Evolutionary conservation across 2,329 filamentous ascomycete genomes (phyloP).

Genomic region (Pseudovirgaria hyperparasitica): DNA sequence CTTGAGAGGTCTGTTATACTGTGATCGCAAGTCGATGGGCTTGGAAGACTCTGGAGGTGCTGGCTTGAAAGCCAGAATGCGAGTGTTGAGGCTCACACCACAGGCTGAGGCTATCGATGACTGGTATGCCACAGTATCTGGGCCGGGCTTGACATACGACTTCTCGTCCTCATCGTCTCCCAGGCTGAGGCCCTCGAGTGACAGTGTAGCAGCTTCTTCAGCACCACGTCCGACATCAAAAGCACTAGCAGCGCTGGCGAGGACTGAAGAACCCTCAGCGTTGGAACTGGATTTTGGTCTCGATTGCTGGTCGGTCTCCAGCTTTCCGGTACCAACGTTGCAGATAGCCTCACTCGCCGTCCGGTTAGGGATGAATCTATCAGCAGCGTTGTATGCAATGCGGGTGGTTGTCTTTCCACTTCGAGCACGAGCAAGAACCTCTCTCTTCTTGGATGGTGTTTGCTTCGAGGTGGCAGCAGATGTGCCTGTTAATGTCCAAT

Average conservation of each 20-base stretch:
- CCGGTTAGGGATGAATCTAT: constrained; percentile 94
- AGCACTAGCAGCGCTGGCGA: constrained; percentile 60
- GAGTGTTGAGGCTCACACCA: constrained; percentile 83
- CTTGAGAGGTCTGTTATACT: constrained; percentile 95
- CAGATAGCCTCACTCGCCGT: constrained; percentile 77
- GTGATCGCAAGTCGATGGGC: constrained; percentile 90
- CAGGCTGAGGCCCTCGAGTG: constrained; percentile 67
- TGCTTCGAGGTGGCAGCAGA: constrained; percentile 35
- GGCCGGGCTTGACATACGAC: constrained; percentile 65
- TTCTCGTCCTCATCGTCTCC: constrained; percentile 56
- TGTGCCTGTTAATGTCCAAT: constrained; percentile 82
- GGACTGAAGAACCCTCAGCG: constrained; percentile 59
- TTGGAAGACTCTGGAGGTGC: constrained; percentile 96
- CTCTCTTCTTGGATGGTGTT: constrained; percentile 29
- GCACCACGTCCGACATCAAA: constrained; percentile 49
- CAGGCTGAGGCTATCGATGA: constrained; percentile 83
- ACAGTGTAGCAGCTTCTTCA: constrained; percentile 60
- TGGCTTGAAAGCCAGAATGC: constrained; percentile 97
- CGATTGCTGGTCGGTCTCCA: constrained; percentile 41
- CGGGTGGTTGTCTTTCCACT: constrained; percentile 21
- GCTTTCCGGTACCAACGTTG: constrained; percentile 71
- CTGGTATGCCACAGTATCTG: constrained; percentile 82
- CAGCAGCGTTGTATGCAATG: constrained; percentile 53
- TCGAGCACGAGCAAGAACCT: constrained; percentile 19
- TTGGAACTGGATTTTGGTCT: constrained; percentile 59